These are phyloP conservation scores for Grosmannia clavigera DNA, from an alignment of 2,329 filamentous ascomycete genomes.

Conservation along the genomic window DNA sequence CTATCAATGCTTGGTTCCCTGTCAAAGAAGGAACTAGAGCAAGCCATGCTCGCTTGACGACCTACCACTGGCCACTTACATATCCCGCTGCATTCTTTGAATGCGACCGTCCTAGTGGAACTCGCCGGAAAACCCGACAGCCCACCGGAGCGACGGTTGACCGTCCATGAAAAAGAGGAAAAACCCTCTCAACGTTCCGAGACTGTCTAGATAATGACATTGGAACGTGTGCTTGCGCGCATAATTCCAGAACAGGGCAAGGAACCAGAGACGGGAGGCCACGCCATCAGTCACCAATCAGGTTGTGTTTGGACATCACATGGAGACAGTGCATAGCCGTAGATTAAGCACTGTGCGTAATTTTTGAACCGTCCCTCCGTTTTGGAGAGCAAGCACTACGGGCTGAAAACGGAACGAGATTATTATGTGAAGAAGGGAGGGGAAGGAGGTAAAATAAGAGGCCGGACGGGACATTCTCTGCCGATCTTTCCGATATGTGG, in stretches of 20 bases:
- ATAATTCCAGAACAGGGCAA: neutral
- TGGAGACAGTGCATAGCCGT: neutral
- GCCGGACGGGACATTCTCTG: too few species aligned
- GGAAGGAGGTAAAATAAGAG: neutral
- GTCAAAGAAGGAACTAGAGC: neutral
- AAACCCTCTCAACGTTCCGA: neutral
- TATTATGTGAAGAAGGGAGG: neutral
- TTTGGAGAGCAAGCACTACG: neutral
- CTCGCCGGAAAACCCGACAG: neutral
- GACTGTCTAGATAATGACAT: neutral
- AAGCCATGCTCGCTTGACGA: neutral
- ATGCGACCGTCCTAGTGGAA: neutral
- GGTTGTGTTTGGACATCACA: neutral
- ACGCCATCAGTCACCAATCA: neutral
- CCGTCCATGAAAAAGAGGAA: neutral
- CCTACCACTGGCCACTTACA: neutral
- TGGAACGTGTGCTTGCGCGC: neutral
- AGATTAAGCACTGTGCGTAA: neutral
- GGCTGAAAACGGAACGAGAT: neutral
- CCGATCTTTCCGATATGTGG: too few species aligned
- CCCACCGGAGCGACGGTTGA: neutral
- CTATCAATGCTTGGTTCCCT: neutral
- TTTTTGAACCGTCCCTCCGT: neutral
- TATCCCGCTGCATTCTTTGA: neutral
- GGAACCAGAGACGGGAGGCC: neutral